phyloP scores from a whole-genome alignment of 2,329 filamentous ascomycete genomes.

The Epichloe baconii region DNA sequence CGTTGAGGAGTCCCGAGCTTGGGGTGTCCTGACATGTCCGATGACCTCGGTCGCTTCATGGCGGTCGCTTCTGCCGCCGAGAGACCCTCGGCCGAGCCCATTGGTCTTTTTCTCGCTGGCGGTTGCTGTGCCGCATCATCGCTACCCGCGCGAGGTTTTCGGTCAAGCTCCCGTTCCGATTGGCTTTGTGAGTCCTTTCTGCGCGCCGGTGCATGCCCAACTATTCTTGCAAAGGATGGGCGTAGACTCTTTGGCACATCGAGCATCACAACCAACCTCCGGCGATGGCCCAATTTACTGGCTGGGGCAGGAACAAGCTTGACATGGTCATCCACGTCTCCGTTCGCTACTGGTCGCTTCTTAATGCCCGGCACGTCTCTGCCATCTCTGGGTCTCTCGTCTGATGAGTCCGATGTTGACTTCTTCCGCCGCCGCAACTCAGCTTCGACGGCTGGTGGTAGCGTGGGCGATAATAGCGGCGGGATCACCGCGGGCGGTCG shows the following conservation, averaged over 20 bases:
- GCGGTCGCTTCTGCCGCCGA: constrained; percentile 25
- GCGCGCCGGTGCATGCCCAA: constrained; percentile 26
- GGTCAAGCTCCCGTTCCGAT: constrained; percentile 10
- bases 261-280: constrained; percentile 29
- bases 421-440: constrained; percentile 21
- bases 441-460: constrained; percentile 38
- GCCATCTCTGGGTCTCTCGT: constrained; percentile 9
- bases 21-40: constrained; percentile 24
- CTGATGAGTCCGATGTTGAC: constrained; percentile 13
- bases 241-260: constrained; percentile 35
- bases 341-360: constrained; percentile 16
- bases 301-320: not conserved
- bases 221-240: constrained; percentile 31
- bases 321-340: constrained; percentile 19
- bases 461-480: constrained; percentile 40
- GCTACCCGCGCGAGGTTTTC: constrained; percentile 28
- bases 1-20: constrained; percentile 29
- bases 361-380: constrained; percentile 11
- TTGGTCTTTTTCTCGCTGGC: constrained; percentile 36
- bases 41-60: constrained; percentile 29
- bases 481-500: constrained; percentile 29
- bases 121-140: constrained; percentile 23
- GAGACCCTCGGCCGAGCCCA: constrained; percentile 20
- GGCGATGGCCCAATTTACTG: constrained; percentile 12
- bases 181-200: constrained; percentile 23